A percentile compares a stretch with the other conserved stretches of the same genome.
phyloP scores from a whole-genome alignment of 2,329 filamentous ascomycete genomes.

The Sclerotinia minor region DNA sequence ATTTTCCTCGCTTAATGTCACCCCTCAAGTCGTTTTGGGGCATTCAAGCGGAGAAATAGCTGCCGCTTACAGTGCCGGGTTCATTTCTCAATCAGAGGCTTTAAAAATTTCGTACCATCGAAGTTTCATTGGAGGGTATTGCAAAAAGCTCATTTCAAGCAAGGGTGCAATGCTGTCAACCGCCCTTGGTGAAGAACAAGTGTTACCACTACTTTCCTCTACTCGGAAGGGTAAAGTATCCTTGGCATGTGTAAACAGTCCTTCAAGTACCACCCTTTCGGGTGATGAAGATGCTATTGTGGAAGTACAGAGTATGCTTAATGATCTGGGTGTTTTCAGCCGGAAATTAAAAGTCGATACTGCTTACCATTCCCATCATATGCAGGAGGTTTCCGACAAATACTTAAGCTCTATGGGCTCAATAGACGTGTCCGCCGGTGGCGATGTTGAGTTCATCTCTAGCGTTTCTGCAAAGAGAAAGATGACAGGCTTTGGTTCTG shows the following conservation, averaged over 20 bases:
- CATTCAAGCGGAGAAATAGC: slow-evolving; percentile 43
- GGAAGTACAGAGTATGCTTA: slow-evolving; percentile 26
- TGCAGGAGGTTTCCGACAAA: slow-evolving; percentile 37
- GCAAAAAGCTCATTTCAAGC: slow-evolving; percentile 28
- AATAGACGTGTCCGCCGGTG: slow-evolving; percentile 5
- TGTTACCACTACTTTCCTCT: slow-evolving; percentile 13
- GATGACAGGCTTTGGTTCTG: slow-evolving; percentile 32
- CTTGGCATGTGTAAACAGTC: slow-evolving; percentile 42
- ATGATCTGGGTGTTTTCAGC: slow-evolving; percentile 39
- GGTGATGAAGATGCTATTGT: slow-evolving; percentile 32
- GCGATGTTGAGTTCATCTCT: slow-evolving; percentile 44
- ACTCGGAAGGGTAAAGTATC: slow-evolving; percentile 30
- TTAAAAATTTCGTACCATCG: slow-evolving; percentile 35
- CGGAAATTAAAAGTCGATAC: slow-evolving; percentile 44
- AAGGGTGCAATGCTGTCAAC: slow-evolving; percentile 57
- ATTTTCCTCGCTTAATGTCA: slow-evolving; percentile 31
- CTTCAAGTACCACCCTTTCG: slow-evolving; percentile 35
- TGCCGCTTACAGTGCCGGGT: slow-evolving; percentile 43
- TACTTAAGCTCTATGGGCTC: slow-evolving; percentile 31
- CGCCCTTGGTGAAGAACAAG: slow-evolving; percentile 38
- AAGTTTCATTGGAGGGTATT: slow-evolving; percentile 25
- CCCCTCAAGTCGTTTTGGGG: slow-evolving; percentile 34
- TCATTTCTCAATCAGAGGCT: slow-evolving; percentile 30
- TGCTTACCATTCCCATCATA: slow-evolving; percentile 47
- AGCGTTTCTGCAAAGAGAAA: slow-evolving; percentile 43